Base-by-base conservation (phyloP, 2,329 filamentous ascomycete genomes). In the Exserohilum turcica region DNA sequence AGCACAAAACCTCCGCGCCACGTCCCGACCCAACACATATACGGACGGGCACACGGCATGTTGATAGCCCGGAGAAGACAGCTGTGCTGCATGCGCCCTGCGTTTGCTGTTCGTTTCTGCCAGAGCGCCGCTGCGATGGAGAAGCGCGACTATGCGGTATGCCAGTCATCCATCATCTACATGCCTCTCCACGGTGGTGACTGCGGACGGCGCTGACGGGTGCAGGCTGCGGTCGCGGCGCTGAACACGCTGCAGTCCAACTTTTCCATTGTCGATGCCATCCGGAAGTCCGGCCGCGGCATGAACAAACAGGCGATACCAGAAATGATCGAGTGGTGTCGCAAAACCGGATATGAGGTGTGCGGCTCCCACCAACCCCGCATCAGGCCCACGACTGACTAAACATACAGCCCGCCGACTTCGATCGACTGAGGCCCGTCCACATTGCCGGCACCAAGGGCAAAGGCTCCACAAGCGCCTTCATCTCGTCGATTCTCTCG, bases 401-500 rank as follows among this genome's bases (percentile, higher is more conserved):
- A 46, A 47, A 29, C 47, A 12, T 36, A 4, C 27, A 88, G 84
- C 84, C 86, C 15, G 80, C 82, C 12, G 84, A 87, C 54, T 81
- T 88, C 62, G 78, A 86, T 58, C 75, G 70, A 8, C 68, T 88
- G 57, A 87, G 83, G 54, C 77, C 82, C 61, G 85, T 97, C 56
- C 93, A 97, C 71, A 86, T 97, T 39, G 90, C 93, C 1, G 93
- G 93, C 10, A 97, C 92, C 4, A 97, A 97, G 74, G 93, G 93
- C 55, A 97, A 97, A 74, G 92, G 92, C 35, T 94, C 90, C 2
- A 92, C 91, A 0, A 91, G 89, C 60, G 89, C 92, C 8, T 93
- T 92, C 72, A 84, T 91, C 16, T 91, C 91, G 12, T 87, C 87
- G 2, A 90, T 96, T 58, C 79, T 96, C n/a, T 77, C 80, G 3